Evolutionary conservation across 2,329 filamentous ascomycete genomes (phyloP).

Genomic region (Ustulina deusta): DNA sequence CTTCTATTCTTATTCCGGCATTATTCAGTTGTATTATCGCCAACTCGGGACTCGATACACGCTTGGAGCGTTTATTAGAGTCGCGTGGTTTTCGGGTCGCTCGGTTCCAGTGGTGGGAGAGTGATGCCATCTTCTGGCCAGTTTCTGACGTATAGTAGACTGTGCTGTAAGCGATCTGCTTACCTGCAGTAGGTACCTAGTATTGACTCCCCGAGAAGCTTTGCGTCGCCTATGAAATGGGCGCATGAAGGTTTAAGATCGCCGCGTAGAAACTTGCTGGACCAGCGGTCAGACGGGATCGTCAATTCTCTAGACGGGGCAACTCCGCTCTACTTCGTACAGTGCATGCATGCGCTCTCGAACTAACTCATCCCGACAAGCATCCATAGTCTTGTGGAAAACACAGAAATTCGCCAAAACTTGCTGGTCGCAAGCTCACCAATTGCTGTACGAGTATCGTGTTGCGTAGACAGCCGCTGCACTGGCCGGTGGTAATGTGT

Average conservation of each 20-base stretch:
- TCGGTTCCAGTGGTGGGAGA: background rate
- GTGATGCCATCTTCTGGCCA: background rate
- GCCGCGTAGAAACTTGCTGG: conserved; percentile 10
- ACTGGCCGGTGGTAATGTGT: conserved; percentile 20
- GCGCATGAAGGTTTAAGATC: conserved; percentile 22
- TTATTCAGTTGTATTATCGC: background rate
- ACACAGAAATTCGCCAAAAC: background rate
- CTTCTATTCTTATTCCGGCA: background rate
- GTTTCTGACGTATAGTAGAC: conserved; percentile 2
- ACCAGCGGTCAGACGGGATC: conserved; percentile 17
- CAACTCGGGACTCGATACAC: background rate
- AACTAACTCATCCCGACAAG: background rate
- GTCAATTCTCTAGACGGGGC: conserved; percentile 18
- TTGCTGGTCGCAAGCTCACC: conserved; percentile 23
- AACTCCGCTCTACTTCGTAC: conserved; percentile 20
- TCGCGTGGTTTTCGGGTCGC: conserved; percentile 2
- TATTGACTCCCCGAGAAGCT: conserved; percentile 8
- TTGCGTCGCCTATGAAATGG: conserved; percentile 30
- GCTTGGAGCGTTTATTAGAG: background rate
- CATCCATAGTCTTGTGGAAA: background rate
- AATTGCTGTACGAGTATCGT: conserved; percentile 20
- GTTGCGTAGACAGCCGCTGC: conserved; percentile 9
- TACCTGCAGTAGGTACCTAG: conserved; percentile 19
- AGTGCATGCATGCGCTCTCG: background rate
- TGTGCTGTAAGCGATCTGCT: conserved; percentile 17